Evolutionary conservation across 163 green algal genomes (phyloP).

Genomic region (Prototheca wickerhamii): DNA sequence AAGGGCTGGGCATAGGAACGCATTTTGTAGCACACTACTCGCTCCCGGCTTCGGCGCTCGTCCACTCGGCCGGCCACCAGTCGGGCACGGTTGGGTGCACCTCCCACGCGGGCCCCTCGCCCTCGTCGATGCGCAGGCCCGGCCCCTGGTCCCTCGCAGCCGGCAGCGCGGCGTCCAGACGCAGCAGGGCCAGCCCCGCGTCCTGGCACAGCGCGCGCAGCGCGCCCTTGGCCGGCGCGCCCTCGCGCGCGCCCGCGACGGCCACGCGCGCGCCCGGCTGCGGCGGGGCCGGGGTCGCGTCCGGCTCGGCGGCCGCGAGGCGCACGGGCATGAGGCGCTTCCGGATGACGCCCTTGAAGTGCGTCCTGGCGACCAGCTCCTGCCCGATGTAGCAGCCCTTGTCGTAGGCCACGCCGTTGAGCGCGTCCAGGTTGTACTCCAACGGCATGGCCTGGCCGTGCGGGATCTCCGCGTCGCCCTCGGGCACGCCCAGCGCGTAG

Average conservation of each 20-base stretch:
- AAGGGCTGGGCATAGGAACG: too few species aligned
- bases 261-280: not conserved
- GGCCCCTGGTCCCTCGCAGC: slow-evolving; percentile 12
- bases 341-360: slow-evolving; percentile 72
- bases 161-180: slow-evolving; percentile 22
- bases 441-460: slow-evolving; percentile 63
- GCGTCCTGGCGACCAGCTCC: slow-evolving; percentile 76
- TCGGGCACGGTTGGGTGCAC: slow-evolving; percentile 37
- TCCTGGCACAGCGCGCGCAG: slow-evolving; percentile 16
- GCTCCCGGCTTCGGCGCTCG: too few species aligned
- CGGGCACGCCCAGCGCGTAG: slow-evolving; percentile 44
- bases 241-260: not conserved
- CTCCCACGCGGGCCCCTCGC: not conserved
- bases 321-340: slow-evolving; percentile 70
- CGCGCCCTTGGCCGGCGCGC: slow-evolving; percentile 4
- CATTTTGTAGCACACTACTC: too few species aligned
- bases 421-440: slow-evolving; percentile 89
- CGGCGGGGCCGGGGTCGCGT: not conserved
- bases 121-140: slow-evolving; percentile 2
- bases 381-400: slow-evolving; percentile 99
- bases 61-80: slow-evolving; percentile 65
- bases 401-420: slow-evolving; percentile 82
- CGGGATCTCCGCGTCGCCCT: slow-evolving; percentile 71
- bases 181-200: slow-evolving; percentile 38
- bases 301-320: slow-evolving; percentile 4